Evolutionary conservation across 352 stramenopile genomes (phyloP), one percentile per base, ranked within the genome.

Genomic region (Pythium sukuiense): DNA sequence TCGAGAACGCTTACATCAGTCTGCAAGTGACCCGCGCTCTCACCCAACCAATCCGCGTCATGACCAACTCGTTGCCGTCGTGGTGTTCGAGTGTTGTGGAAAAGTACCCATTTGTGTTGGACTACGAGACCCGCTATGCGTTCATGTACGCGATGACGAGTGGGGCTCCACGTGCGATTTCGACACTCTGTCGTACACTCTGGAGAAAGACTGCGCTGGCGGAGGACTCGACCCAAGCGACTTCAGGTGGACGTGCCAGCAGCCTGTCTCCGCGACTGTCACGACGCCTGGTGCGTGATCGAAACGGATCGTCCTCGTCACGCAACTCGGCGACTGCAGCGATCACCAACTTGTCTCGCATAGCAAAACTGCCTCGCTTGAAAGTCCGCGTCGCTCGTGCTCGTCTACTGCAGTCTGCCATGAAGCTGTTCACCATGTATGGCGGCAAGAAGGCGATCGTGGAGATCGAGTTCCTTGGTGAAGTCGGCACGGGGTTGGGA

Each of bases 381-480:
- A 93, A 93, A 69, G 85, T 93, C 3, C 82, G 85, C 12, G 85
- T 93, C 9, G 76, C 85, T 0, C 76, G 85, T 1, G 76, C 77
- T 9, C 78, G 80, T 2, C 58, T 93, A 16, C 67, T 93, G 20
- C 74, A 85, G 59, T 93, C 82, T 1, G 85, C 85, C 4, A 81
- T 86, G 70, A 93, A 93, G 67, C 65, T 93, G 9, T 63, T 93
- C 16, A 66, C 79, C 14, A 80, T 90, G 49, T 91, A 93, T 56
- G 82, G 85, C 14, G 85, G 85, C 27, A 87, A 87, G 72, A 88
- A 89, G 57, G 77, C 82, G 18, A 76, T 91, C 41, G 84, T 93
- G 46, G 85, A 93, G 69, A 88, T 91, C 46, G 85, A 93, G 59
- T 93, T 91, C 52, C 65, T 93, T 0, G 85, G 82, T 14, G 85